These are phyloP conservation scores for Trichosanthes truncata DNA, from an alignment of 306 rosid species.

Conservation along the genomic window DNA sequence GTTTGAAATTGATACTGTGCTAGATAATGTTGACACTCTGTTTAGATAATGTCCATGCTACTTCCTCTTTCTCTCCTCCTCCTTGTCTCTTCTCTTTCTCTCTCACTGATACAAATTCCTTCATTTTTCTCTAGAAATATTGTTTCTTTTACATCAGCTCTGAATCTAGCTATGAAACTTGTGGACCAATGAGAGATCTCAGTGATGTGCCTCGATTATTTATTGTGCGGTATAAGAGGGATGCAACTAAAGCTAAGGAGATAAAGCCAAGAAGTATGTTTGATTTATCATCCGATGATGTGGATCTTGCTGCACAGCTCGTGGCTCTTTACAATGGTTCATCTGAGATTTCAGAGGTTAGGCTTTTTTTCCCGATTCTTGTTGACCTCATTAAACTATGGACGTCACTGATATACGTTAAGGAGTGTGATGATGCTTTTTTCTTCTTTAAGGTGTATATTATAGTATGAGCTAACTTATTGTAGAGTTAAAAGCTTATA, in stretches of 20 bases:
- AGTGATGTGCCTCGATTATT: constrained; percentile 56
- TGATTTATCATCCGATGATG: constrained; percentile 37
- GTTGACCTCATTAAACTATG: not conserved
- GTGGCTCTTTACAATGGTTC: constrained; percentile 84
- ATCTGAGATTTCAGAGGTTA: constrained; percentile 55
- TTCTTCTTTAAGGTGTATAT: not conserved
- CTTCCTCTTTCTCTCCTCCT: not conserved
- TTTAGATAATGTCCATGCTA: not conserved
- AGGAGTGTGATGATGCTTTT: not conserved
- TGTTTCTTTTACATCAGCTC: constrained; percentile 76
- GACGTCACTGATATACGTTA: not conserved
- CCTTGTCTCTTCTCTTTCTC: not conserved
- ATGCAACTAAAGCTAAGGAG: constrained; percentile 39
- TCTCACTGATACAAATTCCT: not conserved
- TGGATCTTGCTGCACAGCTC: constrained; percentile 74
- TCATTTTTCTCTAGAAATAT: constrained; percentile 40
- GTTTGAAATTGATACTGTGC: not conserved
- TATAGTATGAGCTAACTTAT: not conserved
- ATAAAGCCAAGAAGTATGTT: constrained; percentile 27
- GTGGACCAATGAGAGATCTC: constrained; percentile 61
- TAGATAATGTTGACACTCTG: not conserved
- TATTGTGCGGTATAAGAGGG: constrained; percentile 68
- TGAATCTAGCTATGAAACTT: constrained; percentile 54
- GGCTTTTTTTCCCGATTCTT: not conserved
- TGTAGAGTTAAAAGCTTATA: not conserved